A percentile compares a stretch with the other conserved stretches of the same genome.
These are phyloP conservation scores for Purpureocillium lavendulum DNA, from an alignment of 2,329 filamentous ascomycete species.

Conservation along the genomic window DNA sequence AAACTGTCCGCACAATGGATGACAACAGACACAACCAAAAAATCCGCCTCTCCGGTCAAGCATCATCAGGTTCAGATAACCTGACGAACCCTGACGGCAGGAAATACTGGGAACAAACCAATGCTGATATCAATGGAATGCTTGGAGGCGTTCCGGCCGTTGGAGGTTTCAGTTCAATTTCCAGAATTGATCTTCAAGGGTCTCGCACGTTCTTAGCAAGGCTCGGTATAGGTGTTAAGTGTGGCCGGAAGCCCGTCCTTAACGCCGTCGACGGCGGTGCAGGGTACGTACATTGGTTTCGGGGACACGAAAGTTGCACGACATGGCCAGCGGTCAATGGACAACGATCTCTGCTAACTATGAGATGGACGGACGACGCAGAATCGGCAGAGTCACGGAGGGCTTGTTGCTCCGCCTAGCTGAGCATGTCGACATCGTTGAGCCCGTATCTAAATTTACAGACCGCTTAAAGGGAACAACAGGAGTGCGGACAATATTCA, in stretches of 20 bases:
- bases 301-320: too few relatives aligned
- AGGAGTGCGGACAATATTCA: constrained; percentile 57
- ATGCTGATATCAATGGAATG: constrained; percentile 57
- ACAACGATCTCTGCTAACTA: not conserved
- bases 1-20: constrained; percentile 1
- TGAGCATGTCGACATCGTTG: constrained; percentile 70
- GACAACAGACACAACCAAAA: not conserved
- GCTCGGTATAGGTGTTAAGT: constrained; percentile 37
- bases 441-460: constrained; percentile 79
- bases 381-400: constrained; percentile 77
- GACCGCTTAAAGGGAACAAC: constrained; percentile 45
- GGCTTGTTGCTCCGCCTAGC: constrained; percentile 66
- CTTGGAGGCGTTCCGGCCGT: constrained; percentile 56
- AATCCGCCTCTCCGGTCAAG: not conserved
- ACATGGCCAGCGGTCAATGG: too few relatives aligned
- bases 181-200: constrained; percentile 59
- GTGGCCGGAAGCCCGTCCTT: constrained; percentile 18
- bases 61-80: not conserved
- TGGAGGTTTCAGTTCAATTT: constrained; percentile 27
- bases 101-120: constrained; percentile 38
- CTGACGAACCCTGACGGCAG: not conserved
- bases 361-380: constrained; percentile 14
- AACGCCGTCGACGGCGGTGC: constrained; percentile 29
- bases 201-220: constrained; percentile 63
- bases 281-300: constrained; percentile 19